Conservation (phyloP, 257 asterid genomes). For the Cruciata laevipes region DNA sequence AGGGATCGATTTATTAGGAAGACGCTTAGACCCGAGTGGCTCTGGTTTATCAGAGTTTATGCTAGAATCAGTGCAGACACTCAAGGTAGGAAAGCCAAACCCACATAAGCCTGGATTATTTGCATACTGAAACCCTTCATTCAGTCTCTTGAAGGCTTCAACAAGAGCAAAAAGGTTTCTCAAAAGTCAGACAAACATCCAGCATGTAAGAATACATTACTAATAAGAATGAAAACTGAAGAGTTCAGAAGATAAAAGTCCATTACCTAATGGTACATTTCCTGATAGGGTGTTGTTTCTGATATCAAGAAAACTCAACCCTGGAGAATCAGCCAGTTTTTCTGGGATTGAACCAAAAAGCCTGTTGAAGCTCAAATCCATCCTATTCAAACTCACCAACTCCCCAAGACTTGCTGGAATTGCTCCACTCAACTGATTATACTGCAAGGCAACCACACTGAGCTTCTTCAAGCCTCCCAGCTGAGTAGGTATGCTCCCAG, state of each 20-base stretch:
- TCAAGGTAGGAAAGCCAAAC: slow-evolving; percentile 39
- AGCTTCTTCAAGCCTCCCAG: slow-evolving; percentile 61
- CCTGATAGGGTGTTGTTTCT: slow-evolving; percentile 85
- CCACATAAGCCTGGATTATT: slow-evolving; percentile 82
- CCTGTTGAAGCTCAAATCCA: slow-evolving; percentile 76
- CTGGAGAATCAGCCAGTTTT: slow-evolving; percentile 46
- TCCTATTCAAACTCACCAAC: slow-evolving; percentile 51
- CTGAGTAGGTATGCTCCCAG: slow-evolving; percentile 71
- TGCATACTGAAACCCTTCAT: slow-evolving; percentile 71
- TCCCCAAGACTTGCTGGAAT: slow-evolving; percentile 85
- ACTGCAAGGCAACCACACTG: slow-evolving; percentile 79
- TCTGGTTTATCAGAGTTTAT: slow-evolving; percentile 46
- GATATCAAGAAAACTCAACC: slow-evolving; percentile 62
- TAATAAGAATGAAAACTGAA: neutral
- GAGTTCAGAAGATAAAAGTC: neutral
- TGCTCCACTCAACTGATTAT: slow-evolving; percentile 75
- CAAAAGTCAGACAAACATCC: neutral
- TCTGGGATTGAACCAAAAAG: slow-evolving; percentile 77
- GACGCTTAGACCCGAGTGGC: slow-evolving; percentile 48
- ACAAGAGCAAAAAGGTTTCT: slow-evolving; percentile 5
- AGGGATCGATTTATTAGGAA: slow-evolving; percentile 67
- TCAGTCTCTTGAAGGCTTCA: slow-evolving; percentile 69
- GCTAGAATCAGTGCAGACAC: slow-evolving; percentile 42
- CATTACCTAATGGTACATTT: slow-evolving; percentile 79
- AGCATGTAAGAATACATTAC: slow-evolving; percentile 4